Evolutionary conservation across 2,329 filamentous ascomycete genomes (phyloP), one percentile per base, ranked within the genome.

Genomic region (Aspergillus novoparasiticus): DNA sequence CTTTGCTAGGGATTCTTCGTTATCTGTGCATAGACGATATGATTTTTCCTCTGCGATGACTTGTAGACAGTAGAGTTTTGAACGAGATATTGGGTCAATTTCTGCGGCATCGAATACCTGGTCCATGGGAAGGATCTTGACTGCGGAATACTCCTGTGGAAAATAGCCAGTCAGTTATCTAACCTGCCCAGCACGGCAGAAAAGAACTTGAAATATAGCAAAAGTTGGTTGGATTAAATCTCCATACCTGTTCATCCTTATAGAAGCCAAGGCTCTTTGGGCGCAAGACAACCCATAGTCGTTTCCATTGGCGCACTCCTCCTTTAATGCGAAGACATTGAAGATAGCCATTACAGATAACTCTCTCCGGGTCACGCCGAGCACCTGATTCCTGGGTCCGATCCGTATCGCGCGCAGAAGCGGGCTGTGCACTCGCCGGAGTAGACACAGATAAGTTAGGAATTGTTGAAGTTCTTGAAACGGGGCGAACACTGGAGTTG

Each of bases 261-360:
- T 99, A 99, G 30, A 98, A 86, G 19, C 93, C 91, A 36, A 99
- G 82, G 66, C 91, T 93, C 58, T 90, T 89, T 1, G 92, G 90
- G 36, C 95, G 91, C 58, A 99, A 85, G 0, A 98, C 95, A 14
- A 90, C 91, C 95, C 95, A 98, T 63, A 93, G 85, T 71, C 93
- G 90, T 82, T 97, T 97, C 95, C 95, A 99, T 73, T 96, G 91
- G 54, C 91, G 89, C 60, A 99, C 87, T 10, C 93, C 93, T 54
- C 78, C 77, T 72, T 93, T 94, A 65, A 89, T 91, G 71, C 92
- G 93, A 61, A 97, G 86, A 65, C 93, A 88, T 77, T 92, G 91
- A 36, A 98, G 86, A 84, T 93, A 94, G 58, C 94, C 94, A 75
- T 98, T 93, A 86, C 92, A 97, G 51, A 98, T 86, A n/a, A 98